Conservation (phyloP, 208 protist genomes). For the Crithidia acanthocephali region DNA sequence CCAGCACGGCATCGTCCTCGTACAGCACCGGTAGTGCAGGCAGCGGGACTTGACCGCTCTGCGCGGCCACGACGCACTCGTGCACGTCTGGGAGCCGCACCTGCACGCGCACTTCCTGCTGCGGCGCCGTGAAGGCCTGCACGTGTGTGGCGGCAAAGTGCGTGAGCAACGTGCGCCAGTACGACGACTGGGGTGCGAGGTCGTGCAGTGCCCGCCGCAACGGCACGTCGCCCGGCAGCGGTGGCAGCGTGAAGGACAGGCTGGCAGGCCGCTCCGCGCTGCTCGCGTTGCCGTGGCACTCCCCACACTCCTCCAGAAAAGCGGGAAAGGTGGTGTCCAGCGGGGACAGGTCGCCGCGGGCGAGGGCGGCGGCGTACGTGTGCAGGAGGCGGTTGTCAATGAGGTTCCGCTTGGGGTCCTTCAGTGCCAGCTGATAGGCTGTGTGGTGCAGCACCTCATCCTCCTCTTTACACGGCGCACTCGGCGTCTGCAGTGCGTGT, state of each 20-base stretch:
- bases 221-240: constrained; percentile 13
- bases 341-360: constrained; percentile 44
- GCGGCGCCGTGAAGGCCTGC: constrained; percentile 33
- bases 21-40: constrained; percentile 48
- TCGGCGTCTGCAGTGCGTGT: constrained; percentile 10
- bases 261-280: constrained; percentile 37
- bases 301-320: constrained; percentile 87
- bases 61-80: constrained; percentile 63
- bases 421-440: constrained; percentile 43
- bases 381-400: constrained; percentile 70
- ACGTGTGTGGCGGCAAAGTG: constrained; percentile 24
- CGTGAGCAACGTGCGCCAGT: constrained; percentile 73
- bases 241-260: constrained; percentile 57
- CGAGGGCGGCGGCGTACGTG: constrained; percentile 63
- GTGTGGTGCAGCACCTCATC: constrained; percentile 2
- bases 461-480: background rate
- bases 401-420: constrained; percentile 63
- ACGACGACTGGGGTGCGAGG: constrained; percentile 71
- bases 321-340: constrained; percentile 54
- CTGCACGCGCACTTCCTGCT: constrained; percentile 49
- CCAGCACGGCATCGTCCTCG: constrained; percentile 77
- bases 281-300: constrained; percentile 48
- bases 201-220: constrained; percentile 34
- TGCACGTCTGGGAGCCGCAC: constrained; percentile 60
- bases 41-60: background rate